A percentile compares a stretch with the other conserved stretches of the same genome.
Conservation (phyloP, 352 stramenopile species). For the Phytophthora sp. region DNA sequence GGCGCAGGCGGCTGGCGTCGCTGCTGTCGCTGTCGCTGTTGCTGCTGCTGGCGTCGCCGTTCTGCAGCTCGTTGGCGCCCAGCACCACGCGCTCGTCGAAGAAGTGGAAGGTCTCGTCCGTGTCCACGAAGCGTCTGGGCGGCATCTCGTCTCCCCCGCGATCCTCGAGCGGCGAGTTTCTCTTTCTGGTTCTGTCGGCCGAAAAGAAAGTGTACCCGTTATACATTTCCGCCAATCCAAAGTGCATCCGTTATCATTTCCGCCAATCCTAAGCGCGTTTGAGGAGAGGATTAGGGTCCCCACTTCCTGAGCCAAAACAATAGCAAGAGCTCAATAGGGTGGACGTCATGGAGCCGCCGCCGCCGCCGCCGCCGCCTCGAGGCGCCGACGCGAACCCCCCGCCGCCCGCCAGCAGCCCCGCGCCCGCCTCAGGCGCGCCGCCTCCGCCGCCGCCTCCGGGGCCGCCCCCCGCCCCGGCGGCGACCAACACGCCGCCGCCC, state of each 20-base stretch:
- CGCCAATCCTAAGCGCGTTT: no score
- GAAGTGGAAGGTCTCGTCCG: conserved; percentile 70
- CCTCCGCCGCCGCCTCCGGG: conserved; percentile 49
- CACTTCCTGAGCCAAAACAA: no score
- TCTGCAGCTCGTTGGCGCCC: conserved; percentile 65
- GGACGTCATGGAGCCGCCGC: conserved; percentile 32
- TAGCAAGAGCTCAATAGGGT: no score
- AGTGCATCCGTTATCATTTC: no score
- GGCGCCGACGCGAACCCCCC: no score
- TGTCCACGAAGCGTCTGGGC: conserved; percentile 48
- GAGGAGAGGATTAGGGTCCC: no score
- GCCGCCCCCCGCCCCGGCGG: conserved; percentile 37
- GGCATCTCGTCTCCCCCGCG: no score
- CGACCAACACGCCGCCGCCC: conserved; percentile 8
- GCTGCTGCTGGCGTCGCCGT: conserved; percentile 28
- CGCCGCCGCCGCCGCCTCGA: conserved; percentile 24
- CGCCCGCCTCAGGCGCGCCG: conserved; percentile 5
- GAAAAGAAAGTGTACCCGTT: not conserved
- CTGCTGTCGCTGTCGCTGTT: conserved; percentile 21
- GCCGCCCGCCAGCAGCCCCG: no score
- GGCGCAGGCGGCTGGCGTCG: conserved; percentile 11
- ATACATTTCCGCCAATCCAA: conserved; percentile 3
- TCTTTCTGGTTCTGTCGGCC: not conserved
- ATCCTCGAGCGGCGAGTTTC: not conserved
- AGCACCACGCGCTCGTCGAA: conserved; percentile 69